Evolutionary conservation across 805 yeast species (phyloP), one percentile per base, ranked within the genome.

Genomic region (Candida taoyuanica): DNA sequence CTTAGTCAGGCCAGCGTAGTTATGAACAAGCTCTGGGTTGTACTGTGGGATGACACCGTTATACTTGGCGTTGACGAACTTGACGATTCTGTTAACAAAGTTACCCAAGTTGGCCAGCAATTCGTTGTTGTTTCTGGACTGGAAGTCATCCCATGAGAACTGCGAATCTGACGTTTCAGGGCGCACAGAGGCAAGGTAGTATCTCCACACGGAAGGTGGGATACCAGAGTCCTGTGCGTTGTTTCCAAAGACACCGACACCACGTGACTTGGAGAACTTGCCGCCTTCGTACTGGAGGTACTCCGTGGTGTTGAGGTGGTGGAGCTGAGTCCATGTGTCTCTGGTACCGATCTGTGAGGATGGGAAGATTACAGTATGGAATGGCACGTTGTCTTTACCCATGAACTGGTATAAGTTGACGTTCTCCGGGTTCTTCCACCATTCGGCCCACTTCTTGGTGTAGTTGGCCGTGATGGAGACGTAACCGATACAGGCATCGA

Each of bases 311-410:
- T 80, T 85, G 51, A 93, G 67, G 63, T 89, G 96, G 56, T 87
- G 85, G 50, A 89, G 71, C 76, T 77, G 81, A 43, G 96, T 88
- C 98, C 98, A 93, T 33, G 71, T 56, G 40, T 91, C 91, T 15
- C 73, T 65, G 14, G 98, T 89, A 62, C 98, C 99, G 31, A 93
- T 67, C 64, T 81, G 83, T 19, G 95, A 68, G 30, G 94, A 81
- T 43, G 99, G 99, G 87, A 91, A 93, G 40, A 93, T 95, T 40
- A 93, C 98, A 1, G 96, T 84, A 61, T 93, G 99, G 86, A 93
- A 93, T 23, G 98, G 97, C 55, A 89, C 97, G 59, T 93, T 93
- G 65, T 93, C 99, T 63, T 93, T 93, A 65, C 99, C 99, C 99
- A 93, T 93, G 63, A 93, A 93, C 70, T 93, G 99, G 62, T 85